Conservation (phyloP, 1,139 yeast genomes). For the Zygoascus hellenicus region DNA sequence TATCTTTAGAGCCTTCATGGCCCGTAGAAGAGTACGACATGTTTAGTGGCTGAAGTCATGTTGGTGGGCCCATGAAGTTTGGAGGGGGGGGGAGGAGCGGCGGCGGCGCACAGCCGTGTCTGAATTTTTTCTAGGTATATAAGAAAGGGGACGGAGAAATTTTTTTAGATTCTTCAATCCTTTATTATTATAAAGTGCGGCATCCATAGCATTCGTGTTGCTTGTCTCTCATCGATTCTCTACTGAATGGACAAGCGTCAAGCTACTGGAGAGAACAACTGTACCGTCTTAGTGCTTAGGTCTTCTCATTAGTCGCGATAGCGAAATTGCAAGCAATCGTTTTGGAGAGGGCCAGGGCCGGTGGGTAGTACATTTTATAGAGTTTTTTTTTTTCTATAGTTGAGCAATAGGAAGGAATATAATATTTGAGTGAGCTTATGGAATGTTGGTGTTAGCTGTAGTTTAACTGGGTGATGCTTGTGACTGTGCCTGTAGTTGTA, state of each 20-base stretch:
- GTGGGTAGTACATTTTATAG: constrained; percentile 47
- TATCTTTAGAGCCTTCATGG: constrained; percentile 2
- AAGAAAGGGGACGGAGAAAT: background rate
- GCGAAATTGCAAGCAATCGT: constrained; percentile 34
- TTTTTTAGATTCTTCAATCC: constrained; percentile 14
- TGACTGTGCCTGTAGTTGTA: too few relatives aligned
- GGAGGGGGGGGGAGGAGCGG: background rate
- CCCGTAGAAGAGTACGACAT: too few relatives aligned
- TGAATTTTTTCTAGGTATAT: background rate
- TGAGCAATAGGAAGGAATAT: background rate
- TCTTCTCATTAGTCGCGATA: constrained; percentile 29
- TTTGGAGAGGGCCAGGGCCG: constrained; percentile 49
- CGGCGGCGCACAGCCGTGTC: background rate
- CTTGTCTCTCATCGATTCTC: constrained; percentile 40
- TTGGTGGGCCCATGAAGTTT: background rate
- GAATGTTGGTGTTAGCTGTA: too few relatives aligned
- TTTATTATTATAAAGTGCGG: constrained; percentile 48
- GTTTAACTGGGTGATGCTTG: too few relatives aligned
- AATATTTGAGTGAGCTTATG: background rate
- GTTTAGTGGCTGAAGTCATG: background rate
- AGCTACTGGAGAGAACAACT: constrained; percentile 58
- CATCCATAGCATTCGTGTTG: constrained; percentile 70
- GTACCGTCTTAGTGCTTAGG: constrained; percentile 59
- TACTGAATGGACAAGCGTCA: constrained; percentile 49
- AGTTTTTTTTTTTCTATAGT: too few relatives aligned